Percentiles rank a stretch among this genome's conserved stretches.
Evolutionary conservation across 2,329 filamentous ascomycete genomes (phyloP).

Genomic region (Botrytis aclada): DNA sequence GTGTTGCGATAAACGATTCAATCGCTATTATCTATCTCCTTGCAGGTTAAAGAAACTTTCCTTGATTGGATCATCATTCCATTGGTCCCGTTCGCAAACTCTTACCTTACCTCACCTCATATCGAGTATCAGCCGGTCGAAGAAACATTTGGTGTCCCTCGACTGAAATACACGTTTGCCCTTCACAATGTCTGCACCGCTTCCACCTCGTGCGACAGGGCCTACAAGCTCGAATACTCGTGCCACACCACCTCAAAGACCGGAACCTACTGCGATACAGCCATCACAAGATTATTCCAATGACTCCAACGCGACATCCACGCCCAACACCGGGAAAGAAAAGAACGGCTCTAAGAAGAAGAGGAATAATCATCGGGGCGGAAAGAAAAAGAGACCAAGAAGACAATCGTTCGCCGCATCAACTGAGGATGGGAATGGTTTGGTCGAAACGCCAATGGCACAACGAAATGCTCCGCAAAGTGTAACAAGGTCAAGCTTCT

Average conservation of each 20-base stretch:
- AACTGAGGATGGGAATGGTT: conserved; percentile 46
- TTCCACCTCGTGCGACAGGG: conserved; percentile 22
- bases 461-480: conserved; percentile 38
- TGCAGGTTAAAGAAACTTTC: not conserved
- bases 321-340: conserved; percentile 21
- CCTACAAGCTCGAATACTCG: conserved; percentile 21
- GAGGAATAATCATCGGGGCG: conserved; percentile 70
- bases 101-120: not conserved
- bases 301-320: conserved; percentile 25
- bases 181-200: conserved; percentile 28
- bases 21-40: conserved; percentile 10
- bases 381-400: conserved; percentile 73
- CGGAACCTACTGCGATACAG: conserved; percentile 32
- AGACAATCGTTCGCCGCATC: conserved; percentile 76
- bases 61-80: not conserved
- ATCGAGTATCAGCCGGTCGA: not conserved
- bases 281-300: conserved; percentile 18
- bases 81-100: not conserved
- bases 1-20: not conserved
- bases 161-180: not conserved
- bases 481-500: conserved; percentile 43
- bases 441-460: conserved; percentile 36
- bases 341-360: conserved; percentile 50
- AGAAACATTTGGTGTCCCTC: not conserved
- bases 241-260: conserved; percentile 24